Evolutionary conservation across 305 asterid genomes (phyloP).

Genomic region (Fraxinus xanthoxyloides): DNA sequence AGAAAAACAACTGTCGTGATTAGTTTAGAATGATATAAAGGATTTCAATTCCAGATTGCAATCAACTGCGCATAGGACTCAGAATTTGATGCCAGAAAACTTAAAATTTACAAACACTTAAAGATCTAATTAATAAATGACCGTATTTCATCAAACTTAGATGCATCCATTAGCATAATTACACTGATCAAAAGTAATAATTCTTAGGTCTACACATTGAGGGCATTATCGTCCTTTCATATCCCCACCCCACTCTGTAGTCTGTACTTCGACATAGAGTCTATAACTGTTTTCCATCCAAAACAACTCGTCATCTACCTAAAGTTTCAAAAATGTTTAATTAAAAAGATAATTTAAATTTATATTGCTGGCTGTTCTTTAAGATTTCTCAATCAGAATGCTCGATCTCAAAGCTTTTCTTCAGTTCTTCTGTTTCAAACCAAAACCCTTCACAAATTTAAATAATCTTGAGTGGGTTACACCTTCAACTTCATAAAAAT

Average conservation of each 20-base stretch:
- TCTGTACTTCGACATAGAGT: background rate
- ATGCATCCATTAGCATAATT: background rate
- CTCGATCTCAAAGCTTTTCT: background rate
- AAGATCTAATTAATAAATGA: background rate
- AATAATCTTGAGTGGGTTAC: constrained; percentile 15
- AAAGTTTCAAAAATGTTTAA: constrained; percentile 27
- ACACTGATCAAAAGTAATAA: background rate
- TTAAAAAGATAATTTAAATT: background rate
- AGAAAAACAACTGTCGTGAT: background rate
- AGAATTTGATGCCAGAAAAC: background rate
- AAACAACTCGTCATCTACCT: constrained; percentile 24
- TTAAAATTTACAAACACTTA: background rate
- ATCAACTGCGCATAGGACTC: background rate
- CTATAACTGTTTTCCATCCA: constrained; percentile 17
- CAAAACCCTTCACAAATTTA: background rate
- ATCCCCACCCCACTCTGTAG: constrained; percentile 18
- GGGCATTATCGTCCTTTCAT: constrained; percentile 39
- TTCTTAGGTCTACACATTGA: background rate
- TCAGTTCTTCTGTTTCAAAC: background rate
- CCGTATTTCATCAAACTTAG: background rate
- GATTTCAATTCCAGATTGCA: background rate
- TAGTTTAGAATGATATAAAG: background rate
- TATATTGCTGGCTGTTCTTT: background rate
- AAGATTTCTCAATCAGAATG: background rate
- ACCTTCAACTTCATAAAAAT: constrained; percentile 11